Percentiles rank a stretch among this genome's conserved stretches.
Evolutionary conservation across 2,329 filamentous ascomycete genomes (phyloP).

Genomic region (Ascosphaera apis): DNA sequence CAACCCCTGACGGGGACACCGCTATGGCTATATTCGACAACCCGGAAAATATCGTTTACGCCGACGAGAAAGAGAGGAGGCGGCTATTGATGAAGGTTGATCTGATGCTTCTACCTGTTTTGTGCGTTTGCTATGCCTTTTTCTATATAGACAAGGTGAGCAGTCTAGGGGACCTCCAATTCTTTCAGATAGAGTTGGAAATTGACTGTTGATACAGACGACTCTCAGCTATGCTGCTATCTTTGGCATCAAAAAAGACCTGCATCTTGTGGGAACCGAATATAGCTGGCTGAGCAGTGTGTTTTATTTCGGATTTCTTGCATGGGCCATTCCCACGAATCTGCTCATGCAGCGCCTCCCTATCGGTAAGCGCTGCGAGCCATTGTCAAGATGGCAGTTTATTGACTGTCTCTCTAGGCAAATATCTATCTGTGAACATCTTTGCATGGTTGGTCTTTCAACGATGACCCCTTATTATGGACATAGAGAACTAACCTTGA

Average conservation of each 20-base stretch:
- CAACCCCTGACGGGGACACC: slow-evolving; percentile 21
- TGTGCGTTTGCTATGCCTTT: slow-evolving; percentile 31
- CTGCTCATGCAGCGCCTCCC: slow-evolving; percentile 29
- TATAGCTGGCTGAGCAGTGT: slow-evolving; percentile 34
- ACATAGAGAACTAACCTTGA: too few species aligned
- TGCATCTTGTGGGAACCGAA: slow-evolving; percentile 31
- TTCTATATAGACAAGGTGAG: slow-evolving; percentile 25
- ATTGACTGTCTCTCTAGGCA: slow-evolving; percentile 12
- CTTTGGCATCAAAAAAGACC: slow-evolving; percentile 37
- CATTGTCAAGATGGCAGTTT: neutral
- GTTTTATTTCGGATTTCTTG: slow-evolving; percentile 33
- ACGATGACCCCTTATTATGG: too few species aligned
- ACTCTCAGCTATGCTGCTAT: slow-evolving; percentile 40
- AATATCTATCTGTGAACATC: slow-evolving; percentile 33
- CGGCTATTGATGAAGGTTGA: slow-evolving; percentile 33
- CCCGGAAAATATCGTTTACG: slow-evolving; percentile 22
- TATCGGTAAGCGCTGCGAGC: slow-evolving; percentile 17
- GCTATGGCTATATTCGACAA: slow-evolving; percentile 28
- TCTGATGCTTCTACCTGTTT: slow-evolving; percentile 33
- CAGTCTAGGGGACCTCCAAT: neutral
- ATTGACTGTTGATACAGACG: slow-evolving; percentile 17
- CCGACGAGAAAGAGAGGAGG: slow-evolving; percentile 25
- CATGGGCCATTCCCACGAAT: slow-evolving; percentile 31
- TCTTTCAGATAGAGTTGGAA: neutral
- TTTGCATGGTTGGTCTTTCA: slow-evolving; percentile 25